Evolutionary conservation across 2,329 filamentous ascomycete genomes (phyloP).

Genomic region (Didymella arachidicola): DNA sequence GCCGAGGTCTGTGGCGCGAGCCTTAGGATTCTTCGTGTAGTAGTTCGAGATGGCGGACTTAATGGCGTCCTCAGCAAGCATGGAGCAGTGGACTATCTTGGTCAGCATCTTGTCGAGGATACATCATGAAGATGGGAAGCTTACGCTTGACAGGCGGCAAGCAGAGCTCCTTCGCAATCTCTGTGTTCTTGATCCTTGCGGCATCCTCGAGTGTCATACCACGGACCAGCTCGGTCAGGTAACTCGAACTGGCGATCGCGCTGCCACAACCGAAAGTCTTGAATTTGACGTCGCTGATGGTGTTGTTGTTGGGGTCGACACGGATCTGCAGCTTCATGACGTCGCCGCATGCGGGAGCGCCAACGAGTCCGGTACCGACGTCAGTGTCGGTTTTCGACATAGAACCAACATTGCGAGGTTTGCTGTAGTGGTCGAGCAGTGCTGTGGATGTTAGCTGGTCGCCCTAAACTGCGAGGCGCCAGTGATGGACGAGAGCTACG

Average conservation of each 20-base stretch:
- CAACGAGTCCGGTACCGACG: conserved; percentile 89
- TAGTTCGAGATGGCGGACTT: conserved; percentile 91
- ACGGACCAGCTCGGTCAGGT: conserved; percentile 91
- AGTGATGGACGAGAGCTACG: conserved; percentile 4
- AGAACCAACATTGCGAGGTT: conserved; percentile 78
- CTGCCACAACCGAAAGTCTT: conserved; percentile 97
- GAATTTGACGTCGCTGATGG: conserved; percentile 94
- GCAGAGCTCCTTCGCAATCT: conserved; percentile 96
- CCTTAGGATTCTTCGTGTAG: conserved; percentile 87
- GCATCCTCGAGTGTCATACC: conserved; percentile 98
- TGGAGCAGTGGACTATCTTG: conserved; percentile 80
- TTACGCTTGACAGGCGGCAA: conserved; percentile 85
- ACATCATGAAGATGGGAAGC: conserved; percentile 46
- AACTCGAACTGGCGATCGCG: conserved; percentile 93
- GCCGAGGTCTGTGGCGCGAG: conserved; percentile 75
- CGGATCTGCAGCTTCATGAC: conserved; percentile 95
- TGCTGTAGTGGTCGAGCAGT: conserved; percentile 82
- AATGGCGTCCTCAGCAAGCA: conserved; percentile 92
- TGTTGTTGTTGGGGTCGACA: conserved; percentile 86
- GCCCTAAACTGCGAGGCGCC: conserved; percentile 19
- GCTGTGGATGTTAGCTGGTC: conserved; percentile 52
- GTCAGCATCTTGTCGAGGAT: neutral
- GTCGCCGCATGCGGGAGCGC: conserved; percentile 89
- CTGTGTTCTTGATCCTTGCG: conserved; percentile 90
- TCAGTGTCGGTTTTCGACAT: conserved; percentile 81